phyloP scores from a whole-genome alignment of 768 basidiomycete genomes.

The Mycena venus region DNA sequence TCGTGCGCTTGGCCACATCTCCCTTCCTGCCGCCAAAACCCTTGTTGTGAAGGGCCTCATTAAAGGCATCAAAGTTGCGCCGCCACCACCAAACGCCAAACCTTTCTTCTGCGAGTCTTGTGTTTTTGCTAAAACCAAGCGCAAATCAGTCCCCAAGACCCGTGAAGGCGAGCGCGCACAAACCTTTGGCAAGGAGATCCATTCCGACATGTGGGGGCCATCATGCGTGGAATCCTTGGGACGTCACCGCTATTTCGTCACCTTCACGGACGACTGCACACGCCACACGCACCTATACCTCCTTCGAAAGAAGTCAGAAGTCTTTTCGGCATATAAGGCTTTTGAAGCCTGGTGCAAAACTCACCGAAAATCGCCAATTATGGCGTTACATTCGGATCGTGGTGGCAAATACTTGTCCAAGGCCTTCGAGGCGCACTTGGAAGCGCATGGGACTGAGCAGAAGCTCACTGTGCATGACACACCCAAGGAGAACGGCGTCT shows the following conservation, averaged over 20 bases:
- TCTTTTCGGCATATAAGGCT: not conserved
- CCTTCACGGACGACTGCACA: constrained; percentile 24
- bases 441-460: constrained; percentile 35
- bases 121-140: constrained; percentile 35
- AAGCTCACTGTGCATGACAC: no score
- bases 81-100: constrained; percentile 36
- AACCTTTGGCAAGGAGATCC: constrained; percentile 31
- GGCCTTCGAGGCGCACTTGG: constrained; percentile 4
- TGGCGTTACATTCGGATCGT: constrained; percentile 6
- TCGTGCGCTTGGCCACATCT: constrained; percentile 46
- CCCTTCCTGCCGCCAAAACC: constrained; percentile 31
- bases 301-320: constrained; percentile 15
- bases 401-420: constrained; percentile 31
- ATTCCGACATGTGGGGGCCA: no score
- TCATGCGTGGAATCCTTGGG: no score
- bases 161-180: constrained; percentile 17
- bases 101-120: constrained; percentile 39
- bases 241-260: not conserved
- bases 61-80: constrained; percentile 16
- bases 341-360: constrained; percentile 36
- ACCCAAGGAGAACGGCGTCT: no score
- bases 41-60: constrained; percentile 41
- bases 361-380: constrained; percentile 36
- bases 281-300: not conserved
- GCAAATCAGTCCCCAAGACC: constrained; percentile 30